Percentiles rank a stretch among this genome's conserved stretches.
These are phyloP conservation scores for Ustilago loliicola DNA, from an alignment of 1,284 basidiomycete genomes.

Conservation along the genomic window DNA sequence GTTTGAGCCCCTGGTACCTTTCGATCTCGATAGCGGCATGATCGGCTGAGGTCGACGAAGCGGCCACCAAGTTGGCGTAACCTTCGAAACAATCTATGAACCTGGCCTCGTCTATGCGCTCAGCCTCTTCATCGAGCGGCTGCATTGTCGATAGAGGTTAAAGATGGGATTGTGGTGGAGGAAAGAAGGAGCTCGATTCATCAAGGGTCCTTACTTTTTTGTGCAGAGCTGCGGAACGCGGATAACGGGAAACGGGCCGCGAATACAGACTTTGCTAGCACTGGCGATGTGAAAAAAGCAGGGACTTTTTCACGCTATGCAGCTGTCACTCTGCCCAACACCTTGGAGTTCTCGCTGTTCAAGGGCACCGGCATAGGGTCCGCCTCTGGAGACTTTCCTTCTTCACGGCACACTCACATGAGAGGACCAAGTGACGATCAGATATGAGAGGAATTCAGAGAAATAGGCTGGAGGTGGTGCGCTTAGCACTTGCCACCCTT, in stretches of 20 bases:
- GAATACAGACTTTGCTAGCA: not conserved
- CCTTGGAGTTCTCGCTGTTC: not conserved
- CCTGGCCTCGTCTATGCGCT: not conserved
- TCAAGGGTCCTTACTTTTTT: not conserved
- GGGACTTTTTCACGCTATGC: not conserved
- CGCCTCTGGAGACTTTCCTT: no score
- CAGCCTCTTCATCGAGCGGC: not conserved
- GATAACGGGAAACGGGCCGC: not conserved
- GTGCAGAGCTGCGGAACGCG: not conserved
- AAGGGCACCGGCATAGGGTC: not conserved
- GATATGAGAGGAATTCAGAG: not conserved
- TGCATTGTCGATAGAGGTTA: not conserved
- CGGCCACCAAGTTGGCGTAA: not conserved
- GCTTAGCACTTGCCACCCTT: conserved; percentile 29
- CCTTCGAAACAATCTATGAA: not conserved
- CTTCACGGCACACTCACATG: no score
- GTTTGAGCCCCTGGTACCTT: not conserved
- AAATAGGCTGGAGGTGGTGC: not conserved
- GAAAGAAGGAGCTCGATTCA: not conserved
- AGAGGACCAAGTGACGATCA: no score
- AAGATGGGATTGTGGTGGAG: not conserved
- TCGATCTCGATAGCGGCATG: not conserved
- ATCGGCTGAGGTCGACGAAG: not conserved
- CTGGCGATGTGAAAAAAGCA: not conserved
- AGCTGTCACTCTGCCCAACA: not conserved